These are phyloP conservation scores for Trichosporon coremiiforme DNA, from an alignment of 1,284 basidiomycete species.

Conservation along the genomic window DNA sequence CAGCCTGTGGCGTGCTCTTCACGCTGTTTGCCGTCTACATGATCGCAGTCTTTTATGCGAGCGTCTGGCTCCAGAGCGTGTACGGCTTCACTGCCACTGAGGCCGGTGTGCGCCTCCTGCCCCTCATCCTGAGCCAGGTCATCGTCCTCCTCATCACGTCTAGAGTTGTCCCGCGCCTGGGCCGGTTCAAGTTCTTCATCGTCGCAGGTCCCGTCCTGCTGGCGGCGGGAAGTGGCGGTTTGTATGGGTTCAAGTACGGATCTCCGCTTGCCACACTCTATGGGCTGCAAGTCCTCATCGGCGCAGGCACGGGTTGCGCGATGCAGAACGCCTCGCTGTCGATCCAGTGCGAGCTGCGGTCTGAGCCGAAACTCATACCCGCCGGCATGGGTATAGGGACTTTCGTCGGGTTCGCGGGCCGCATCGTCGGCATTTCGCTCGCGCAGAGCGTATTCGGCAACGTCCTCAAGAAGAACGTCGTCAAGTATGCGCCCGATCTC, in stretches of 20 bases:
- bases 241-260: conserved; percentile 47
- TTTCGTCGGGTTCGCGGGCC: conserved; percentile 52
- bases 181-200: conserved; percentile 52
- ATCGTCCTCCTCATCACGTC: conserved; percentile 48
- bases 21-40: conserved; percentile 51
- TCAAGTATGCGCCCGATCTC: conserved; percentile 40
- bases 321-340: conserved; percentile 52
- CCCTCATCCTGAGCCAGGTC: conserved; percentile 53
- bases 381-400: conserved; percentile 44
- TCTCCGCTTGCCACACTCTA: conserved; percentile 41
- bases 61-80: conserved; percentile 49
- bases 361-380: conserved; percentile 48
- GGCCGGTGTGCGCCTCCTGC: conserved; percentile 52
- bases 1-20: conserved; percentile 18
- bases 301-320: conserved; percentile 49
- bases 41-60: conserved; percentile 51
- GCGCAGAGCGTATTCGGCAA: conserved; percentile 55
- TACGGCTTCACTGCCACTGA: conserved; percentile 52
- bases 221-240: conserved; percentile 45
- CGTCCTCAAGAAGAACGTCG: conserved; percentile 47
- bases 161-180: conserved; percentile 47
- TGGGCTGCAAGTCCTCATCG: conserved; percentile 52
- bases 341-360: conserved; percentile 50
- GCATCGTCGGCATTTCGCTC: conserved; percentile 53
- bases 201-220: conserved; percentile 47